Evolutionary conservation across 345 rosid species (phyloP).

Genomic region (Pelargonium nanum): DNA sequence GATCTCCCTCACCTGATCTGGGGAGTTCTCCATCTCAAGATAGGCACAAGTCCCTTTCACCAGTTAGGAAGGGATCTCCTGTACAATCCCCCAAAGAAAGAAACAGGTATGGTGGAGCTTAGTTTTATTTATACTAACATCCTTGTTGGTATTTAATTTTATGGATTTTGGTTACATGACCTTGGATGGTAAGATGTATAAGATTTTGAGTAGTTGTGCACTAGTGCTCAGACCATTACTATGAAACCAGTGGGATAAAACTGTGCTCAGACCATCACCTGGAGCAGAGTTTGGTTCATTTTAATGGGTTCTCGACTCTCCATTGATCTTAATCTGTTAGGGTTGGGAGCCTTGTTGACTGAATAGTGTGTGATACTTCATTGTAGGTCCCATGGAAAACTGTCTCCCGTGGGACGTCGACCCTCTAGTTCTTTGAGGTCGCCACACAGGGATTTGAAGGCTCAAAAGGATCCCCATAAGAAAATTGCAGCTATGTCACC

Average conservation of each 20-base stretch:
- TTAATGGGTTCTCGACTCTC: background rate
- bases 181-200: background rate
- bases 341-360: background rate
- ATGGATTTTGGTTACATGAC: background rate
- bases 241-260: no score
- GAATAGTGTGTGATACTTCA: background rate
- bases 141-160: background rate
- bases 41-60: conserved; percentile 11
- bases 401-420: conserved; percentile 13
- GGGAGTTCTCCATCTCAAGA: conserved; percentile 37
- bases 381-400: conserved; percentile 18
- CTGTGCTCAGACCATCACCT: no score
- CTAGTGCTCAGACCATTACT: background rate
- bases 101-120: conserved; percentile 29
- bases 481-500: conserved; percentile 15
- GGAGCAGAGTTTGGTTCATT: no score
- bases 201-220: background rate
- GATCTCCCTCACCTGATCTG: conserved; percentile 26
- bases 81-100: conserved; percentile 32
- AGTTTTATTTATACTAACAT: background rate
- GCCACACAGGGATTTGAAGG: conserved; percentile 8
- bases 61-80: conserved; percentile 30
- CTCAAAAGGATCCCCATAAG: conserved; percentile 13
- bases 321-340: background rate
- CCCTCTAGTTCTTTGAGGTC: conserved; percentile 15